Evolutionary conservation across 2,329 filamentous ascomycete species (phyloP).

Genomic region (Juglanconis juglandina): DNA sequence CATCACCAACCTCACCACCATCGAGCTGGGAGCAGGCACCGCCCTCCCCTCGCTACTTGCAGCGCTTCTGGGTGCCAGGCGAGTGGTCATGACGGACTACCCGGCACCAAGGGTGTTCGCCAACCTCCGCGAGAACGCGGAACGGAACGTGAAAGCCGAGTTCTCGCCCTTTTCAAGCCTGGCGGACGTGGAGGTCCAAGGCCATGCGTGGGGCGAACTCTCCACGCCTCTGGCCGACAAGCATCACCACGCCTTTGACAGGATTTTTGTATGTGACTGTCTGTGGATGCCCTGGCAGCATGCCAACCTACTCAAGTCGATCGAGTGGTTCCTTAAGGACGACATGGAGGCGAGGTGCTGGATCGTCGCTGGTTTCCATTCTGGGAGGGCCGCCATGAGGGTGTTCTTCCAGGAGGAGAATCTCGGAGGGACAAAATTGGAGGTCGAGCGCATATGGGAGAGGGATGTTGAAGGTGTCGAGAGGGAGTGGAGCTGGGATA

Average conservation of each 20-base stretch:
- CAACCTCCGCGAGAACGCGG: slow-evolving; percentile 57
- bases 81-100: slow-evolving; percentile 65
- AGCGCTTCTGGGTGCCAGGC: slow-evolving; percentile 42
- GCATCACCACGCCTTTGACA: slow-evolving; percentile 46
- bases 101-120: slow-evolving; percentile 57
- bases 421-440: slow-evolving; percentile 49
- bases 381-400: slow-evolving; percentile 62
- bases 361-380: slow-evolving; percentile 71
- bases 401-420: slow-evolving; percentile 56
- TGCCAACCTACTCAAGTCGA: slow-evolving; percentile 59
- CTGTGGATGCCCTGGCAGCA: slow-evolving; percentile 75
- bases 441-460: slow-evolving; percentile 65
- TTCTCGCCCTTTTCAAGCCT: slow-evolving; percentile 30
- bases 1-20: slow-evolving; percentile 47
- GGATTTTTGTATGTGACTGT: slow-evolving; percentile 68
- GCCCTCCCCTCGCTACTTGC: slow-evolving; percentile 51
- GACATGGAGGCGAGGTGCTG: slow-evolving; percentile 50
- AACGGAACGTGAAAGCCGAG: slow-evolving; percentile 42
- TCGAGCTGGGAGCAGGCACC: slow-evolving; percentile 68
- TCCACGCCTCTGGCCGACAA: slow-evolving; percentile 21
- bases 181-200: slow-evolving; percentile 43
- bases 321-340: slow-evolving; percentile 57
- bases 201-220: slow-evolving; percentile 64
- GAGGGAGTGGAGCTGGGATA: slow-evolving; percentile 58
- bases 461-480: slow-evolving; percentile 63